phyloP scores from a whole-genome alignment of 768 basidiomycete species.

The Candolleomyces efflorescens region DNA sequence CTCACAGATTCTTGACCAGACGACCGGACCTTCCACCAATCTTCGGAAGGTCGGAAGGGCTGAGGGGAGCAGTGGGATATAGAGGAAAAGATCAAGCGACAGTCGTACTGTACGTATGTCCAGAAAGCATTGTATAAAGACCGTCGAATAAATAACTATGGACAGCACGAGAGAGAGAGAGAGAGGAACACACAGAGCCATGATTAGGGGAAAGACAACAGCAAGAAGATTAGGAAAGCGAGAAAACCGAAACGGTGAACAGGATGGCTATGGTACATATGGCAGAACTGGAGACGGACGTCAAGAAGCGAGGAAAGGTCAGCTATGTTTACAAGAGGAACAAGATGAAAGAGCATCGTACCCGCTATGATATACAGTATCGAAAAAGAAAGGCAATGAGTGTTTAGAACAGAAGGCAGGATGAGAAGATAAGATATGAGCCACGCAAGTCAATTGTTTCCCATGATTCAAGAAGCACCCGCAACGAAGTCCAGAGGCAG shows the following conservation, averaged over 20 bases:
- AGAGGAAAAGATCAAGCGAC: too few species aligned
- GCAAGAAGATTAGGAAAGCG: background rate
- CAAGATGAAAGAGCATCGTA: conserved; percentile 16
- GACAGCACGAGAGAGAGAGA: too few species aligned
- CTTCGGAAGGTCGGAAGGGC: too few species aligned
- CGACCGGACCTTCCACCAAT: too few species aligned
- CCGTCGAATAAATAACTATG: too few species aligned
- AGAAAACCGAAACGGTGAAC: background rate
- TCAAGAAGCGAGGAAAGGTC: conserved; percentile 11
- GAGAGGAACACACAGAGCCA: background rate
- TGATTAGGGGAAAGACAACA: background rate
- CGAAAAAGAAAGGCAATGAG: conserved; percentile 1
- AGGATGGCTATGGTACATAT: conserved; percentile 5
- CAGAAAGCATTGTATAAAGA: too few species aligned
- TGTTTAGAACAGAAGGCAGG: conserved; percentile 7
- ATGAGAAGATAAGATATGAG: conserved; percentile 8
- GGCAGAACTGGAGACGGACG: conserved; percentile 8
- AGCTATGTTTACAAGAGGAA: conserved; percentile 23
- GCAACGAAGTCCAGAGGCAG: background rate
- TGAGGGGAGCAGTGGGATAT: too few species aligned
- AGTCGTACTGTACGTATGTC: too few species aligned
- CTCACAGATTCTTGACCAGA: too few species aligned
- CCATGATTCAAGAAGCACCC: background rate
- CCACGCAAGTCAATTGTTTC: background rate
- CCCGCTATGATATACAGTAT: conserved; percentile 21